Evolutionary conservation across 2,329 filamentous ascomycete genomes (phyloP).

Genomic region (Penicillium sp.): DNA sequence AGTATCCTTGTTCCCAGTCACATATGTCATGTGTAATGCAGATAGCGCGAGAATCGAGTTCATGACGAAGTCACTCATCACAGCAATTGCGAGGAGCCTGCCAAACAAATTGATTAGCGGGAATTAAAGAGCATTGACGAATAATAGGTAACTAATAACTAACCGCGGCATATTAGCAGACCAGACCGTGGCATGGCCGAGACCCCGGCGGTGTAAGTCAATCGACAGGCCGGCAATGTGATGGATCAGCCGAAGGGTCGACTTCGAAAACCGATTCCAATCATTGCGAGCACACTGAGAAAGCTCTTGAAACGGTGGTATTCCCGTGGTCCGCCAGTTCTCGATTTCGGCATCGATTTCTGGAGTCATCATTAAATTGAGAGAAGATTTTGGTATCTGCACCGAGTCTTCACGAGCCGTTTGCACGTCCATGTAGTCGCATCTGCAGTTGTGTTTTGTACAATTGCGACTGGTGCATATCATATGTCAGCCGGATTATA

Average conservation of each 20-base stretch:
- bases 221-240: slow-evolving; percentile 83
- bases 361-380: slow-evolving; percentile 76
- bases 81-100: slow-evolving; percentile 77
- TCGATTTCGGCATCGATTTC: slow-evolving; percentile 78
- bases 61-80: slow-evolving; percentile 86
- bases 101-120: neutral
- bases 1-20: slow-evolving; percentile 79
- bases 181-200: slow-evolving; percentile 86
- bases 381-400: slow-evolving; percentile 43
- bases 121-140: slow-evolving; percentile 11
- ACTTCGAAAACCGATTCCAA: slow-evolving; percentile 67
- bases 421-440: slow-evolving; percentile 91
- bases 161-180: slow-evolving; percentile 88
- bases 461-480: slow-evolving; percentile 73
- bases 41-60: slow-evolving; percentile 87
- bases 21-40: slow-evolving; percentile 88
- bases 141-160: slow-evolving; percentile 31
- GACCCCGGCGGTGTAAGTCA: slow-evolving; percentile 71
- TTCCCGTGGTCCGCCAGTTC: slow-evolving; percentile 76
- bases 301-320: slow-evolving; percentile 81
- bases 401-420: slow-evolving; percentile 53
- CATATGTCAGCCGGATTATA: neutral
- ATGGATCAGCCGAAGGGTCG: slow-evolving; percentile 83
- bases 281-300: slow-evolving; percentile 70
- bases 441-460: slow-evolving; percentile 97